Base-by-base conservation (phyloP, 2,329 filamentous ascomycete species). In the Xylariaceae sp. region DNA sequence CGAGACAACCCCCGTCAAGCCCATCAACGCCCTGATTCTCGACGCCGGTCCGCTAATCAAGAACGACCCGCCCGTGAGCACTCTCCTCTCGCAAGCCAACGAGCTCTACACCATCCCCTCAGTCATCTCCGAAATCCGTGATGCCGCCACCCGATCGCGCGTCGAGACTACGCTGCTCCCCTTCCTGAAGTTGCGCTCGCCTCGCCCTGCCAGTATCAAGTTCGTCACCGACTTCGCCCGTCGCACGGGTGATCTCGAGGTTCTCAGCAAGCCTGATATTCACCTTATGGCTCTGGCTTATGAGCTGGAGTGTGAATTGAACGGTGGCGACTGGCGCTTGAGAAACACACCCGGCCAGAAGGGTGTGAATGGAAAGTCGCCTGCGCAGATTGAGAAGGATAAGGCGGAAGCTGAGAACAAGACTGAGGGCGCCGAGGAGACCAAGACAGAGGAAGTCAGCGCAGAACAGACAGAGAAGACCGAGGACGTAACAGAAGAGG, bases 21-120 rank as follows among this genome's bases (percentile, higher is more conserved):
- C 87, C 0, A 85, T 96, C 53, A 87, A 95, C 76, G 88, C 88
- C 56, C 84, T 97, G 55, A 83, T 97, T 34, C 82, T 99, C 66
- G 94, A 99, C 72, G 89, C 94, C 2, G 93, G 92, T 30, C 92
- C 93, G 6, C 86, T 99, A 61, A 92, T 99, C 73, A 93, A 93
- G 72, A 97, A 97, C 76, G 88, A 94, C 65, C 91, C 93, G 10
- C 80, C 90, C 9, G 84, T 94, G 23, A 95, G 90, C 51, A 90
- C 89, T 0, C 84, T 99, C 9, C 79, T 96, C 55, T 82, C 84
- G 44, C 86, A 90, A 72, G 87, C 91, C 52, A 87, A 94, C 69
- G 78, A 82, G 60, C 81, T 97, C 48, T 85, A 92, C 69, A 97
- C 92, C 1, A 89, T 93, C 0, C 92, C 92, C 0, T 87, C 88